Evolutionary conservation across 768 basidiomycete species (phyloP).

Genomic region (Boletus pseudopeckii): DNA sequence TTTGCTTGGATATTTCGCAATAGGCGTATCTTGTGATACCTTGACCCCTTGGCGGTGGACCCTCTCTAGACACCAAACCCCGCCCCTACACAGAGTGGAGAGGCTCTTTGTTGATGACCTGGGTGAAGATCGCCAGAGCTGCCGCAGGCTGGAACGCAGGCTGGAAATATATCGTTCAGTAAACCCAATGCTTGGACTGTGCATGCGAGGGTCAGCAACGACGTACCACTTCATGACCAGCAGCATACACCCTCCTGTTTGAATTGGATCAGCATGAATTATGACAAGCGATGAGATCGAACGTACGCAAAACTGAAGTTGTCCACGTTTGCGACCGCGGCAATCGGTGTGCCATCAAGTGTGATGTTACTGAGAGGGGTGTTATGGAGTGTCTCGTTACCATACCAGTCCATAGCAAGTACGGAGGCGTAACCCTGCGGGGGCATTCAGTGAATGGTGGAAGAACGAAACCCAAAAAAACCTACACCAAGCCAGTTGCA

Average conservation of each 20-base stretch:
- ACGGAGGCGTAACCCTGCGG: constrained; percentile 34
- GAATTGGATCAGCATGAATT: background rate
- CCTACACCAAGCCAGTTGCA: constrained; percentile 36
- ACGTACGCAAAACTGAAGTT: constrained; percentile 68
- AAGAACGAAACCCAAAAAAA: background rate
- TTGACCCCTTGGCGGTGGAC: background rate
- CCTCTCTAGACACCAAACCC: background rate
- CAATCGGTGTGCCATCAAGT: constrained; percentile 48
- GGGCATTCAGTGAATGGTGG: background rate
- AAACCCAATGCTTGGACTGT: background rate
- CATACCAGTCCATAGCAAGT: constrained; percentile 47
- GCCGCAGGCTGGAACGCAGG: constrained; percentile 61
- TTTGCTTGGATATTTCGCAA: constrained; percentile 57
- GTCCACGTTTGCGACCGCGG: constrained; percentile 60
- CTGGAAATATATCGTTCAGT: constrained; percentile 28
- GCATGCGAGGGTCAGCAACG: background rate
- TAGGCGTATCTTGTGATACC: constrained; percentile 30
- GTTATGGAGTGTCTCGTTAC: constrained; percentile 36
- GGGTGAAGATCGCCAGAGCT: constrained; percentile 56
- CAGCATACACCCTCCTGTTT: constrained; percentile 48
- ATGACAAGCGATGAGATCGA: background rate
- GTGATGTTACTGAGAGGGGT: constrained; percentile 55
- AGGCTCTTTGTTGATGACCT: constrained; percentile 48
- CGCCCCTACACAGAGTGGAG: constrained; percentile 45
- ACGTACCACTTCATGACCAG: constrained; percentile 65